phyloP scores from a whole-genome alignment of 805 yeast genomes.

The Kodamaea kaohsiungensis region DNA sequence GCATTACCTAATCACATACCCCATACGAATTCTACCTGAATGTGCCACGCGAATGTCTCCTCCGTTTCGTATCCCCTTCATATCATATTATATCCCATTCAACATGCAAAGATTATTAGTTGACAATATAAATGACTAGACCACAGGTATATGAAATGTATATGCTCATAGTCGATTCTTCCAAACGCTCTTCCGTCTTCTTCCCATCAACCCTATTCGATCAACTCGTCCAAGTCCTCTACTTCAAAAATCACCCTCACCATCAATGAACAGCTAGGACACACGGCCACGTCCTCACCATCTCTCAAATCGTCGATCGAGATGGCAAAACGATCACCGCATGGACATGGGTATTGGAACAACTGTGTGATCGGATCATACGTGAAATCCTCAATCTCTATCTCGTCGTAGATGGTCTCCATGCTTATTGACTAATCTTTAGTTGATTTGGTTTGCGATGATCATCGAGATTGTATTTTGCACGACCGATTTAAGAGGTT shows the following conservation, averaged over 20 bases:
- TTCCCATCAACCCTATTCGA: neutral
- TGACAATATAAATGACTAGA: too few relatives aligned
- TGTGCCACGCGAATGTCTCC: too few relatives aligned
- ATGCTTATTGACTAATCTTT: slow-evolving; percentile 23
- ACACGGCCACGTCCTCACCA: slow-evolving; percentile 92
- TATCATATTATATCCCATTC: too few relatives aligned
- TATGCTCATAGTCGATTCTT: too few relatives aligned
- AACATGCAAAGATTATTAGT: too few relatives aligned
- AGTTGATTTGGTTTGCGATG: neutral
- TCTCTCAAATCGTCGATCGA: slow-evolving; percentile 80
- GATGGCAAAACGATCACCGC: slow-evolving; percentile 94
- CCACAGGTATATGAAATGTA: too few relatives aligned
- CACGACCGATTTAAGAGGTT: neutral
- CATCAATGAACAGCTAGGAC: slow-evolving; percentile 95
- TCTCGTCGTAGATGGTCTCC: slow-evolving; percentile 82
- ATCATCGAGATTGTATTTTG: neutral
- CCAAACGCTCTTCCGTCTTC: too few relatives aligned
- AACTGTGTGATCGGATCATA: slow-evolving; percentile 80
- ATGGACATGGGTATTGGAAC: slow-evolving; percentile 95
- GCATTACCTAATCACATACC: too few relatives aligned
- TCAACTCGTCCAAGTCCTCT: slow-evolving; percentile 51
- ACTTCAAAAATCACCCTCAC: slow-evolving; percentile 86
- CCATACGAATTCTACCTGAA: too few relatives aligned
- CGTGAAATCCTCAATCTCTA: slow-evolving; percentile 96
- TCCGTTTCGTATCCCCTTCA: too few relatives aligned